Evolutionary conservation across 768 basidiomycete genomes (phyloP).

Genomic region (Imleria badia): DNA sequence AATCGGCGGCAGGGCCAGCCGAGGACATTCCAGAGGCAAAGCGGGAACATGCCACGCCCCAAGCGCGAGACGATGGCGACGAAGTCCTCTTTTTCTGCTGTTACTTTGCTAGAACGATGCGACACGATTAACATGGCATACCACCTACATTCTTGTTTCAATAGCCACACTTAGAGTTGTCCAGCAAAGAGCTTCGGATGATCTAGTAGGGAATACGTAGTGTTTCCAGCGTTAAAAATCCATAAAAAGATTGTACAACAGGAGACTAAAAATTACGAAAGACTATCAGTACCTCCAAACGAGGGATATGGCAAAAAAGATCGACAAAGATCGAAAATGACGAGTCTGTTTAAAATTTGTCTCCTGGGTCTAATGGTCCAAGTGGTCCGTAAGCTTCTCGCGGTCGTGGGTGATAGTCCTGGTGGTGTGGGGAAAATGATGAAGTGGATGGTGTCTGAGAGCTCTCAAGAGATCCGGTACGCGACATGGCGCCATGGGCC

Average conservation of each 20-base stretch:
- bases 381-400: constrained; percentile 47
- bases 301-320: constrained; percentile 7
- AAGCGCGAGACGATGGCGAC: constrained; percentile 13
- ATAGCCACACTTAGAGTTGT: not conserved
- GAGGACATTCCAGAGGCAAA: not conserved
- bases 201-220: not conserved
- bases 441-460: constrained; percentile 31
- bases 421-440: constrained; percentile 32
- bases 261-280: not conserved
- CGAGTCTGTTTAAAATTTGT: constrained; percentile 43
- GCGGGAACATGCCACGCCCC: not conserved
- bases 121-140: constrained; percentile 7
- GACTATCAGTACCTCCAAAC: not conserved
- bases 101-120: constrained; percentile 25
- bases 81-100: constrained; percentile 27
- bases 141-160: not conserved
- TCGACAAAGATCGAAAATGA: constrained; percentile 29
- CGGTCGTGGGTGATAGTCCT: constrained; percentile 36
- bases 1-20: not conserved
- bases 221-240: not conserved
- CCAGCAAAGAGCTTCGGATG: not conserved
- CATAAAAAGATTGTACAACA: constrained; percentile 16
- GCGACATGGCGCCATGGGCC: constrained; percentile 56
- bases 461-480: constrained; percentile 41
- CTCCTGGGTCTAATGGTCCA: constrained; percentile 61